Base-by-base conservation (phyloP, 179 eudicot species). In the Vitellaria paradoxa region DNA sequence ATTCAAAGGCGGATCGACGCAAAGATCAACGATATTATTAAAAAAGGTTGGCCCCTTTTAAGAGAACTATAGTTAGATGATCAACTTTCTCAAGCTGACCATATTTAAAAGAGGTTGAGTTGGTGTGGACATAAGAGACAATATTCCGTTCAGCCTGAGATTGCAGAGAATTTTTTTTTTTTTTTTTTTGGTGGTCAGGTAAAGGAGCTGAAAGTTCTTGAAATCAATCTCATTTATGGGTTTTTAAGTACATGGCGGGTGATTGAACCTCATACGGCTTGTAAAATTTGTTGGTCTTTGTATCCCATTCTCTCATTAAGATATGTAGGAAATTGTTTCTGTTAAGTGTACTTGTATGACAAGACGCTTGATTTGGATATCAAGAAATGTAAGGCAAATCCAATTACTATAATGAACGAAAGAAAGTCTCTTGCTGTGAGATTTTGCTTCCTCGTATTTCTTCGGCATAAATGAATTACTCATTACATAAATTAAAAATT, bases 31-130 rank as follows among this genome's bases (percentile, higher is more conserved):
- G 93, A 92, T 50, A 96, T 96, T 55, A 66, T 90, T 46, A 85
- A 84, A 80, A 92, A 87, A 84, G 99, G 99, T 78, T 96, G 98
- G 99, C 99, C 99, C 46, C 83, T 93, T 78, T 83, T 96, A 76
- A 87, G 85, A 81, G 92, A 88, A 9, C 70, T 93, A 23, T 96
- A 91, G 81, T 59, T 66, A 50, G 47, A 63, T 65, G 37, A 65
- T 52, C 47, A 24, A 20, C 20, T 73, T 65, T 17, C 59, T 64
- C 70, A 49, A 8, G 5, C 23, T 23, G 42, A 49, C 46, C 23
- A 5, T 30, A 18, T 46, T 64, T 11, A 2, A 4, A 26, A 47
- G 62, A 50, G 0, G 18, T 49, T 64, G 23, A 47, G 45, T 18
- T 64, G 70, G 70, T 60, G 61, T 64, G 47, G 17, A 64, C 47